Evolutionary conservation across 306 rosid species (phyloP), one percentile per base, ranked within the genome.

Genomic region (Hippophae rhamnoides): DNA sequence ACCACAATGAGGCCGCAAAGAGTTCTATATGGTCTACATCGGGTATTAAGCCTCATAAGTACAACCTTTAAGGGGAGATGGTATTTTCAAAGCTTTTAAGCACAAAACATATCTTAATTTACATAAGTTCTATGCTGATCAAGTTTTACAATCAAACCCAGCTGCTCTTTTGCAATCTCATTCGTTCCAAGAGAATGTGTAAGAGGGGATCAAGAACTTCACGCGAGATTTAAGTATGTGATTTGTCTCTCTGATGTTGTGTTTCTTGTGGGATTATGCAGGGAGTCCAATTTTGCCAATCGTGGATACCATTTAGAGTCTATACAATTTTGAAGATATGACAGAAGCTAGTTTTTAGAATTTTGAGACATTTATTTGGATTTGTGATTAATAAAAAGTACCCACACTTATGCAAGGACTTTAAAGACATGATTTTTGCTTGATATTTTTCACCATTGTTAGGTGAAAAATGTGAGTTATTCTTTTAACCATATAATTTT

Each of bases 21-120:
- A 72, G 86, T 76, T 78, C 86, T 31, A 58, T 84, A 69, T 78
- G 86, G 86, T 67, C 86, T 62, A 78, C 80, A 53, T 75, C 80
- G 69, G 63, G 57, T 42, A 58, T 72, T 62, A 73, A 73, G 50
- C 59, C 67, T 53, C 64, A 56, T 31, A 77, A 66, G 66, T 71
- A 62, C 69, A 73, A 65, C 72, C 79, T 43, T 41, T 73, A 44
- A 41, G 70, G 41, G 80, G 64, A 70, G 78, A 77, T 69, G 68
- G 86, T 46, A 75, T 80, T 56, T 84, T 80, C 54, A 84, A 80
- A 49, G 78, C 89, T 59, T 78, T 80, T 63, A 69, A 71, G 62
- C 68, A 68, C 8, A 77, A 72, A 69, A 65, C 79, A 14, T 69
- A 45, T 53, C 67, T 66, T 12, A 64, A 56, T 48, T 40, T 75